Conservation (phyloP, 352 stramenopile genomes). For the Phytophthora pini region DNA sequence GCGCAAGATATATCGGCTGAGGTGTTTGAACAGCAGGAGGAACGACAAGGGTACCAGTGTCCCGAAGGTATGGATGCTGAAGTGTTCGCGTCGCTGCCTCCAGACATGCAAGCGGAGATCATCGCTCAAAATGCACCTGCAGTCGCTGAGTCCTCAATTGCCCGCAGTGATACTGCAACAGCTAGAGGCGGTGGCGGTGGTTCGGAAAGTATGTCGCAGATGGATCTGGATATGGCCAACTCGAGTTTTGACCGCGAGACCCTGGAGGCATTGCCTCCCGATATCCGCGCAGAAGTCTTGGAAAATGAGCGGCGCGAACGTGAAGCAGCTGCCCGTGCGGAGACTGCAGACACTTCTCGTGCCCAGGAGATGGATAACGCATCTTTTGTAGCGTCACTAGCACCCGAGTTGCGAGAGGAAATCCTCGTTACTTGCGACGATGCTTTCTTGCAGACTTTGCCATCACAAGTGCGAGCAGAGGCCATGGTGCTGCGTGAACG, state of each 20-base stretch:
- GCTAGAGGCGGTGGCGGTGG: constrained; percentile 33
- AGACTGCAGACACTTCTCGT: constrained; percentile 91
- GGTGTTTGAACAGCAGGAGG: constrained; percentile 32
- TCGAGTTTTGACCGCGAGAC: constrained; percentile 95
- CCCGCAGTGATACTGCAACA: constrained; percentile 41
- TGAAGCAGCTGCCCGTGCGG: constrained; percentile 69
- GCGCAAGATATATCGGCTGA: constrained; percentile 29
- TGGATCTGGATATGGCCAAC: constrained; percentile 86
- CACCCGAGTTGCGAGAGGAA: constrained; percentile 95
- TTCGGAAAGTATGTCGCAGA: constrained; percentile 77
- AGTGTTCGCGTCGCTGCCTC: constrained; percentile 95
- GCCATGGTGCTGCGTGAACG: constrained; percentile 96
- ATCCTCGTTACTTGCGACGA: constrained; percentile 97
- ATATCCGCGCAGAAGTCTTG: constrained; percentile 97
- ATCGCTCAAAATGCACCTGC: constrained; percentile 78
- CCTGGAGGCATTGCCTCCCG: constrained; percentile 95
- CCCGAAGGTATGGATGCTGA: constrained; percentile 97
- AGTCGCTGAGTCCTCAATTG: constrained; percentile 29
- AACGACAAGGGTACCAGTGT: constrained; percentile 58
- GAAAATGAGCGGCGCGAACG: constrained; percentile 96
- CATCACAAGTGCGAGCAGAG: constrained; percentile 94
- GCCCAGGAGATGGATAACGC: constrained; percentile 99
- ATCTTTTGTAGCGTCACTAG: constrained; percentile 96
- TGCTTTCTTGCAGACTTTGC: constrained; percentile 94
- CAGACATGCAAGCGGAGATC: constrained; percentile 98